These are phyloP conservation scores for Aspergillus vadensis DNA, from an alignment of 2,329 filamentous ascomycete species.

Conservation along the genomic window DNA sequence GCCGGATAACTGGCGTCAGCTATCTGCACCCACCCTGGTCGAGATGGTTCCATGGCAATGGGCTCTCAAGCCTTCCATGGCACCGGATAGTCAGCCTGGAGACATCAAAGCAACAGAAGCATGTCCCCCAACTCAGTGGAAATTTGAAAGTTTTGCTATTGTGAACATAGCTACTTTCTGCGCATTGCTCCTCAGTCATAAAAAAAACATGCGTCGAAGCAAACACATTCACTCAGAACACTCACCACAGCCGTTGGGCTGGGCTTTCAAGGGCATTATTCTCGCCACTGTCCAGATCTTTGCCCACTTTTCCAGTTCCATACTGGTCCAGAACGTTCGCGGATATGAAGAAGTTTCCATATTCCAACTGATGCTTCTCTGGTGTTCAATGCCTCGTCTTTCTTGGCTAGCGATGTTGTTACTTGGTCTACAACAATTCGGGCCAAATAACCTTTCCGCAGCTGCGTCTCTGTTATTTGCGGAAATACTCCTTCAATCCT, in stretches of 20 bases:
- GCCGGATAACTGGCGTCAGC: slow-evolving; percentile 5
- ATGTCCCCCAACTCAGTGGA: slow-evolving; percentile 7
- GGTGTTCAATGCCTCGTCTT: slow-evolving; percentile 4
- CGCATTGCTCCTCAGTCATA: neutral
- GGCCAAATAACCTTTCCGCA: neutral
- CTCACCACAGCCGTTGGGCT: neutral
- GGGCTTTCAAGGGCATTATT: neutral
- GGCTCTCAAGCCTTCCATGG: slow-evolving; percentile 5
- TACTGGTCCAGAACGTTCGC: neutral
- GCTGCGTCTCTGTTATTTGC: slow-evolving; percentile 2
- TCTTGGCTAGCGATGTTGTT: neutral
- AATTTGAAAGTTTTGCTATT: slow-evolving; percentile 3
- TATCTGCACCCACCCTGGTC: neutral
- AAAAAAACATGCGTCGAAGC: neutral
- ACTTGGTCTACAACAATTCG: neutral
- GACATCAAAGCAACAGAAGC: neutral
- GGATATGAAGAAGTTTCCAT: slow-evolving; percentile 3
- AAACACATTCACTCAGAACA: neutral
- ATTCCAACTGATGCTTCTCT: slow-evolving; percentile 6
- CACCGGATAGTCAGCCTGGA: neutral
- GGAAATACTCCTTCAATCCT: slow-evolving; percentile 3
- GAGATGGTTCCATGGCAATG: slow-evolving; percentile 13
- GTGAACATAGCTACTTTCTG: slow-evolving; percentile 2
- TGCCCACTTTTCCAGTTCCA: neutral
- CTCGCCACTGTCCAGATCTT: slow-evolving; percentile 4